These are phyloP conservation scores for Akebia trifoliata DNA, from an alignment of 164 flowering plant species.

Conservation along the genomic window DNA sequence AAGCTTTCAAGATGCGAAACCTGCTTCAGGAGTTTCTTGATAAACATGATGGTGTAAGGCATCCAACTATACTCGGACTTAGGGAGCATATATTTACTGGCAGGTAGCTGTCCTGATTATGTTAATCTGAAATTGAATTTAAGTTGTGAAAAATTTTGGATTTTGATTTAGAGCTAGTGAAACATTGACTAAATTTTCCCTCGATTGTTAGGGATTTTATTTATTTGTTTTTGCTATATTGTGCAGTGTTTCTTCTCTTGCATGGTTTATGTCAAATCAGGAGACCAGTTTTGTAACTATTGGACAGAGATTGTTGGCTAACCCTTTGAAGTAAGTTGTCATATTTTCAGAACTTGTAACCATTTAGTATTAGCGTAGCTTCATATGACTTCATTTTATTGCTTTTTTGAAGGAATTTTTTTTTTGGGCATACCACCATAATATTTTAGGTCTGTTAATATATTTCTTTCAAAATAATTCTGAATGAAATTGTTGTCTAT, in stretches of 20 bases:
- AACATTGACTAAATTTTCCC: background rate
- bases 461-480: no score
- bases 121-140: background rate
- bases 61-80: slow-evolving; percentile 86
- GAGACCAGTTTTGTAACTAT: slow-evolving; percentile 97
- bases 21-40: slow-evolving; percentile 83
- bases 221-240: background rate
- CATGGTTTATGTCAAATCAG: slow-evolving; percentile 98
- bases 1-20: slow-evolving; percentile 95
- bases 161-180: background rate
- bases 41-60: slow-evolving; percentile 77
- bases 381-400: background rate
- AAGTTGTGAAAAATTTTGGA: background rate
- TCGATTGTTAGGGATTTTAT: background rate
- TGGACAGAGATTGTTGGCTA: slow-evolving; percentile 92
- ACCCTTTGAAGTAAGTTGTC: slow-evolving; percentile 81
- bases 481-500: no score
- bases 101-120: slow-evolving; percentile 40
- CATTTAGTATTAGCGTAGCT: background rate
- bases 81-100: slow-evolving; percentile 97
- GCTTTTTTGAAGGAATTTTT: background rate
- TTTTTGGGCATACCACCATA: no score
- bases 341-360: background rate
- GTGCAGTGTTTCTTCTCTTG: slow-evolving; percentile 96
- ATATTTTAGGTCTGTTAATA: no score